Base-by-base conservation (phyloP, 306 rosid genomes). In the Arachis stenosperma region DNA sequence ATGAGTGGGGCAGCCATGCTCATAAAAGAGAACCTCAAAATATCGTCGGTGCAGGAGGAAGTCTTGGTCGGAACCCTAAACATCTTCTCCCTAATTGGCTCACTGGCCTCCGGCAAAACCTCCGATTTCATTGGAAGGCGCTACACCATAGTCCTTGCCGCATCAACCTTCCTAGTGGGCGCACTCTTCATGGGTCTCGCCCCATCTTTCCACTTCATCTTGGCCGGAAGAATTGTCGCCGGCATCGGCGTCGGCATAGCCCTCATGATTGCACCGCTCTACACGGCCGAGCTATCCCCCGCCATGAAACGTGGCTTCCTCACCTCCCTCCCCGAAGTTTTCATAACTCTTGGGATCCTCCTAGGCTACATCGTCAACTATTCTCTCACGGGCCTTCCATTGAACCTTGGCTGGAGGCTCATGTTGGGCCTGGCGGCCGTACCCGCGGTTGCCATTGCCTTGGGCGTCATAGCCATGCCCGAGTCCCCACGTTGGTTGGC, bases 251-350 rank as follows among this genome's bases (percentile, higher is more conserved):
- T 92, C 8, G 97, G 93, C 48, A 83, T 71, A 57, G 87, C 97
- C 15, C 88, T 89, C 12, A 88, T 88, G 96, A 92, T 89, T 54
- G 90, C 93, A 0, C 96, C 96, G 0, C 86, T 92, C 8, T 89
- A 92, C 76, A 83, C 87, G 7, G 93, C 93, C 0, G 97, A 92
- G 79, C 83, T 89, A 54, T 88, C 96, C 0, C 97, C 97, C 0
- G 74, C 89, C 2, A 63, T 86, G 8, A 67, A 75, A 1, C 90
- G 96, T 5, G 97, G 97, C 6, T 82, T 92, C 82, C 93, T 92
- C 82, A 88, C 93, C 3, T 89, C 97, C 11, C 90, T 92, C 44
- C 97, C 96, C 0, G 97, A 92, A 78, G 86, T 92, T 66, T 92
- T 92, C 87, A 92, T 92, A 87, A 86, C 86, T 36, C 40, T 81